Base-by-base conservation (phyloP, 169 alveolate species). In the Miamiensis avidus region DNA sequence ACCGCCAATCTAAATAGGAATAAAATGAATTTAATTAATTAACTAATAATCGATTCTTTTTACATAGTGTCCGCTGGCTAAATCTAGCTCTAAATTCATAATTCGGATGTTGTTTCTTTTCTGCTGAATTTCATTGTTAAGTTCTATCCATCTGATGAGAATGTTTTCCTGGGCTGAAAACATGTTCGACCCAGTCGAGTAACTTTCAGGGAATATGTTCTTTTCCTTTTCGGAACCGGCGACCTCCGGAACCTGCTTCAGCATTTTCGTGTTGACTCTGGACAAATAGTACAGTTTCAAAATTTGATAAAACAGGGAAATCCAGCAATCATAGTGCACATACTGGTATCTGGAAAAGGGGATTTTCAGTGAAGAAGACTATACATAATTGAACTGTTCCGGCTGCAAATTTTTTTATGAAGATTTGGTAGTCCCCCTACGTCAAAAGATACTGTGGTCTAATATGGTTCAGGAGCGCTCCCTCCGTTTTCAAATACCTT, bases 61-160 rank as follows among this genome's bases (percentile, higher is more conserved):
- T 34, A 79, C 31, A 29, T 49, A 29, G 25, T 79, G 84, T 0
- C 84, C 84, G 0, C 64, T n/a, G 31, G 84, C 74, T 65, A 91
- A 33, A 64, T 95, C 98, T 29, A 91, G 89, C 32, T 94, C 97
- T 82, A 96, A 95, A 84, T 96, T 92, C 15, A 89, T 81, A 27
- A 95, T 87, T 74, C 85, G 88, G 84, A 91, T 87, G 1, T 94
- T 91, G 30, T 84, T 84, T 75, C 84, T 83, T 11, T 97, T 95
- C 84, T 95, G 93, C 29, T 91, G 88, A 74, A 79, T 82, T 89
- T 92, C 93, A 86, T 89, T 95, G 84, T 96, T 97, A 33, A 85
- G 92, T 83, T 88, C 93, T 88, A 96, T 84, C 99, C 99, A 97
- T 65, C 95, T 93, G 78, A 97, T 89, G 72, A 97, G 86, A 65